phyloP scores from a whole-genome alignment of 495 filamentous ascomycete genomes.

The Penicillium crystallinum region DNA sequence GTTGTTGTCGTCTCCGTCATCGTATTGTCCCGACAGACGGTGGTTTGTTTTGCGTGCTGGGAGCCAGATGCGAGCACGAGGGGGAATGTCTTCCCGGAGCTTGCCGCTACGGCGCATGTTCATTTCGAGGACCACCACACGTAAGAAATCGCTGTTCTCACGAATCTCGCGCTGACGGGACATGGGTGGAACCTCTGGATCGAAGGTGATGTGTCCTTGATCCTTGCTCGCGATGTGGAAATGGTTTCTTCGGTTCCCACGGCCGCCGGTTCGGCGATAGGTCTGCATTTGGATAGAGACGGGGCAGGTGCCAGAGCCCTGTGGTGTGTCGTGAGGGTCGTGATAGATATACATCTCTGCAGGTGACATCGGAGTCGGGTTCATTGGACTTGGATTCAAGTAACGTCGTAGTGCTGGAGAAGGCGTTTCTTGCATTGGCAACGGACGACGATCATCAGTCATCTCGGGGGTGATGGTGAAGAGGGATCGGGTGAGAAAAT shows the following conservation, averaged over 20 bases:
- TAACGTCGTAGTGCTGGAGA: conserved; percentile 87
- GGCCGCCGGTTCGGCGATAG: conserved; percentile 47
- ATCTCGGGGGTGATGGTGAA: conserved; percentile 73
- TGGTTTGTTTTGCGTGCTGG: conserved; percentile 63
- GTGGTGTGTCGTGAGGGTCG: conserved; percentile 35
- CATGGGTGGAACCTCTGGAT: conserved; percentile 42
- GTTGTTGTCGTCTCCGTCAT: conserved; percentile 31
- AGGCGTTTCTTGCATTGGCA: conserved; percentile 66
- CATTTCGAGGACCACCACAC: conserved; percentile 94
- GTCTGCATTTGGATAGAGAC: conserved; percentile 87
- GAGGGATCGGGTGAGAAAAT: conserved; percentile 83
- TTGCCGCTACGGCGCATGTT: conserved; percentile 92
- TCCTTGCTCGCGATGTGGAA: conserved; percentile 30
- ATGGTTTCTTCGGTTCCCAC: conserved; percentile 31
- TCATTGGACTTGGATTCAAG: conserved; percentile 77
- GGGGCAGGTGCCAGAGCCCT: conserved; percentile 46
- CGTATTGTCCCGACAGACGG: conserved; percentile 26
- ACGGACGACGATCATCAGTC: conserved; percentile 83
- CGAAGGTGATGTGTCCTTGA: conserved; percentile 34
- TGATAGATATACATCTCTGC: conserved; percentile 60
- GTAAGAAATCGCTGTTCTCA: conserved; percentile 91
- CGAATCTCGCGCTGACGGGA: conserved; percentile 81
- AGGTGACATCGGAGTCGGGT: conserved; percentile 67
- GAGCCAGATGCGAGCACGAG: conserved; percentile 78
- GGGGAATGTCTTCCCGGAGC: conserved; percentile 76